Evolutionary conservation across 73 alveolate species (phyloP).

Genomic region (Paraurostyla sp.): DNA sequence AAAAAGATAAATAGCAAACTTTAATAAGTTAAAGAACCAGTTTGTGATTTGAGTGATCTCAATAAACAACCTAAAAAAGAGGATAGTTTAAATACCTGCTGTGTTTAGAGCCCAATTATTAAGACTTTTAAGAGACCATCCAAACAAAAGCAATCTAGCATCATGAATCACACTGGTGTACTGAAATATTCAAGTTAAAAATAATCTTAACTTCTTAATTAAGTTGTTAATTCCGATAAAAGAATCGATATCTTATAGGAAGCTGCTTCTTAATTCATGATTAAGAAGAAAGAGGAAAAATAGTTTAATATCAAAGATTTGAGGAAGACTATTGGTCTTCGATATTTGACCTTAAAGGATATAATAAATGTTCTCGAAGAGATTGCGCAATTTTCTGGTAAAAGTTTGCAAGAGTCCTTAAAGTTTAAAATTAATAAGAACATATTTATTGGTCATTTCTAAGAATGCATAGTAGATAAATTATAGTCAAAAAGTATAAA

Average conservation of each 20-base stretch:
- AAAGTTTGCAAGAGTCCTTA: neutral
- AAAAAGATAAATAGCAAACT: no score
- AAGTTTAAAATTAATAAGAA: neutral
- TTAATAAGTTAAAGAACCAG: no score
- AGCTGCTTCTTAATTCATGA: neutral
- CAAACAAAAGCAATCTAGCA: no score
- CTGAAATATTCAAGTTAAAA: neutral
- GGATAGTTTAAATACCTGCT: no score
- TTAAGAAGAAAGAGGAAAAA: neutral
- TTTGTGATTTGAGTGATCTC: no score
- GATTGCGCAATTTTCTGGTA: neutral
- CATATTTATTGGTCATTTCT: slow-evolving; percentile 1
- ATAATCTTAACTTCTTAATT: neutral
- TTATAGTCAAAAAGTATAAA: neutral
- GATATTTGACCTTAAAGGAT: neutral
- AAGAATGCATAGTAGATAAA: neutral
- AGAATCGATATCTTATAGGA: neutral
- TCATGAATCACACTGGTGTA: neutral
- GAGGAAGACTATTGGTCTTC: neutral
- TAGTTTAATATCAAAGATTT: neutral
- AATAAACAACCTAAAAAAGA: no score
- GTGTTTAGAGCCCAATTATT: no score
- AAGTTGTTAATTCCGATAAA: neutral
- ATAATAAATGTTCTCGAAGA: neutral
- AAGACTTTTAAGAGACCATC: no score